Percentiles rank a stretch among this genome's conserved stretches.
Conservation (phyloP, 2,329 filamentous ascomycete species). For the Exophiala bonariae region DNA sequence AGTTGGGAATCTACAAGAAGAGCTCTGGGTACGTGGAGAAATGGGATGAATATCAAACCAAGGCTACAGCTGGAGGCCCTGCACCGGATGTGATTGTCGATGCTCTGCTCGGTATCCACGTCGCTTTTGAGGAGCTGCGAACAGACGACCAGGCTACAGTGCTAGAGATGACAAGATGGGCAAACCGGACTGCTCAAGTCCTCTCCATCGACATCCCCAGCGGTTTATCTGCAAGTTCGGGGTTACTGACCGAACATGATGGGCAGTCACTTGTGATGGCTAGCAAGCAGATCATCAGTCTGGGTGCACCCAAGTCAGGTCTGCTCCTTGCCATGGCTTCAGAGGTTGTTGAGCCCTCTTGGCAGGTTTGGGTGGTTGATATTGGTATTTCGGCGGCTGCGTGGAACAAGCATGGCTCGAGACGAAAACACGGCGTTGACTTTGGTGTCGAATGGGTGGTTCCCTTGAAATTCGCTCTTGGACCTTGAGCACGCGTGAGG, state of each 20-base stretch:
- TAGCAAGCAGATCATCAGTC: conserved; percentile 77
- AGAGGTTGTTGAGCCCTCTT: conserved; percentile 46
- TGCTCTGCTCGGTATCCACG: conserved; percentile 80
- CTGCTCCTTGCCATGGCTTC: conserved; percentile 73
- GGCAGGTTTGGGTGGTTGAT: conserved; percentile 82
- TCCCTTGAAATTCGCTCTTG: conserved; percentile 21
- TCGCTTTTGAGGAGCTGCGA: conserved; percentile 84
- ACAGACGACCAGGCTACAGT: conserved; percentile 79
- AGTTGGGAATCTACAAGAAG: conserved; percentile 79
- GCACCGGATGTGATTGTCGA: conserved; percentile 82
- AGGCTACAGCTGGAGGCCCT: conserved; percentile 36
- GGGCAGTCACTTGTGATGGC: conserved; percentile 77
- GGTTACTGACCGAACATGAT: conserved; percentile 61
- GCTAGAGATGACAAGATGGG: conserved; percentile 90
- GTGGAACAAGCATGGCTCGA: conserved; percentile 30
- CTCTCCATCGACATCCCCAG: conserved; percentile 89
- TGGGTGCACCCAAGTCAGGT: conserved; percentile 84
- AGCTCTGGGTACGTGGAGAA: conserved; percentile 73
- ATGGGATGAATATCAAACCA: conserved; percentile 59
- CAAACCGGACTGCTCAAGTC: conserved; percentile 70
- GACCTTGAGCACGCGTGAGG: no score
- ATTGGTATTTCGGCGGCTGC: conserved; percentile 59
- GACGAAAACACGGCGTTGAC: conserved; percentile 76
- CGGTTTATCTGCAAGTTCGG: conserved; percentile 52
- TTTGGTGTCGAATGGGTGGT: conserved; percentile 88